These are phyloP conservation scores for Didymella keratinophila DNA, from an alignment of 2,329 filamentous ascomycete species.

Conservation along the genomic window DNA sequence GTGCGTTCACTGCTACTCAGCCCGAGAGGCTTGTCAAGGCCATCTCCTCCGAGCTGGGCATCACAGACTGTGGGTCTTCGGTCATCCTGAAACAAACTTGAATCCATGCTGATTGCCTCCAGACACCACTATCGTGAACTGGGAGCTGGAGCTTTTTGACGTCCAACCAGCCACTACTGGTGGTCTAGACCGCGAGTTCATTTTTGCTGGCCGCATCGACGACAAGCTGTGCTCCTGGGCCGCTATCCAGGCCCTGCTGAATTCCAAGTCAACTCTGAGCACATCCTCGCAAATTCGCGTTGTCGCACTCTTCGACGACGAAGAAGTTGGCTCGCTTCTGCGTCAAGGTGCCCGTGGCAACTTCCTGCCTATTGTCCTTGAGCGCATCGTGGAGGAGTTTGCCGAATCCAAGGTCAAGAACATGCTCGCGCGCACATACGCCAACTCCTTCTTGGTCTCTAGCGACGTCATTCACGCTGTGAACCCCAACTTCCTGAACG, in stretches of 20 bases:
- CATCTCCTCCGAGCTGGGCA: constrained; percentile 79
- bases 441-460: constrained; percentile 89
- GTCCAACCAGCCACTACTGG: constrained; percentile 82
- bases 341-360: constrained; percentile 91
- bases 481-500: constrained; percentile 88
- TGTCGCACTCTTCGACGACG: constrained; percentile 94
- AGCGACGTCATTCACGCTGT: constrained; percentile 94
- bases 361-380: constrained; percentile 81
- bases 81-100: not conserved
- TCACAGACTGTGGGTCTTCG: constrained; percentile 64
- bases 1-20: constrained; percentile 82
- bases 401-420: constrained; percentile 57
- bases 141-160: constrained; percentile 97
- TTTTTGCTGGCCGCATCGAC: constrained; percentile 93
- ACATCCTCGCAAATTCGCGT: constrained; percentile 79
- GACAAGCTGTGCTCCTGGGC: constrained; percentile 98
- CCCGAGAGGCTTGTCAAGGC: constrained; percentile 84
- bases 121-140: constrained; percentile 81
- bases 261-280: constrained; percentile 60
- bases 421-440: constrained; percentile 81
- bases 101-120: not conserved
- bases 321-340: constrained; percentile 91
- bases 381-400: constrained; percentile 79
- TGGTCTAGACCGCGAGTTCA: constrained; percentile 89
- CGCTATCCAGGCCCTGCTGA: constrained; percentile 82